Evolutionary conservation across 2,329 filamentous ascomycete species (phyloP).

Genomic region (Chrysoporthe deuterocubensis): DNA sequence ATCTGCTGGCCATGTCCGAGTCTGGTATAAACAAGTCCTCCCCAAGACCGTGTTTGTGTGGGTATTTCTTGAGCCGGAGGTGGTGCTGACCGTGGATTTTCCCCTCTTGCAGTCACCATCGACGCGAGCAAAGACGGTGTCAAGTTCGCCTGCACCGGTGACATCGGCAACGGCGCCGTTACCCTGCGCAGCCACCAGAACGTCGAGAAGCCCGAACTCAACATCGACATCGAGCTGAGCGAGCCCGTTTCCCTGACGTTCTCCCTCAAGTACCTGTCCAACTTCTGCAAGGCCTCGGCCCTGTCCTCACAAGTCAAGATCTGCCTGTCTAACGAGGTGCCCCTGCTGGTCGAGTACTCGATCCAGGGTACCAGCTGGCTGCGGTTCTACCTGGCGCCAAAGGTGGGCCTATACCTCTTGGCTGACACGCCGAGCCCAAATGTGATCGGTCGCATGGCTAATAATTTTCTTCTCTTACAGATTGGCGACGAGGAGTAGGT

Average conservation of each 20-base stretch:
- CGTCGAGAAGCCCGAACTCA: conserved; percentile 84
- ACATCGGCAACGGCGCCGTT: conserved; percentile 94
- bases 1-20: conserved; percentile 90
- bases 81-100: conserved; percentile 1
- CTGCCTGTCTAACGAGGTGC: conserved; percentile 94
- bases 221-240: conserved; percentile 86
- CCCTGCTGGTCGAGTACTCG: conserved; percentile 90
- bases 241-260: conserved; percentile 96
- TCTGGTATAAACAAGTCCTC: conserved; percentile 69
- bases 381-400: conserved; percentile 96
- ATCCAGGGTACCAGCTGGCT: conserved; percentile 83
- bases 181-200: conserved; percentile 87
- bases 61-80: neutral
- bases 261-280: conserved; percentile 98
- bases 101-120: conserved; percentile 72
- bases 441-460: conserved; percentile 7
- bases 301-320: conserved; percentile 85
- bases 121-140: conserved; percentile 97
- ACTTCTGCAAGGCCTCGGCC: conserved; percentile 97
- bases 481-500: conserved; percentile 45
- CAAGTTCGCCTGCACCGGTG: conserved; percentile 90
- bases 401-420: conserved; percentile 62
- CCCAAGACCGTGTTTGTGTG: neutral
- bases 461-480: conserved; percentile 30
- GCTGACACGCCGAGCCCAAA: neutral